These are phyloP conservation scores for Penicillium pulvis DNA, from an alignment of 495 filamentous ascomycete species.

Conservation along the genomic window DNA sequence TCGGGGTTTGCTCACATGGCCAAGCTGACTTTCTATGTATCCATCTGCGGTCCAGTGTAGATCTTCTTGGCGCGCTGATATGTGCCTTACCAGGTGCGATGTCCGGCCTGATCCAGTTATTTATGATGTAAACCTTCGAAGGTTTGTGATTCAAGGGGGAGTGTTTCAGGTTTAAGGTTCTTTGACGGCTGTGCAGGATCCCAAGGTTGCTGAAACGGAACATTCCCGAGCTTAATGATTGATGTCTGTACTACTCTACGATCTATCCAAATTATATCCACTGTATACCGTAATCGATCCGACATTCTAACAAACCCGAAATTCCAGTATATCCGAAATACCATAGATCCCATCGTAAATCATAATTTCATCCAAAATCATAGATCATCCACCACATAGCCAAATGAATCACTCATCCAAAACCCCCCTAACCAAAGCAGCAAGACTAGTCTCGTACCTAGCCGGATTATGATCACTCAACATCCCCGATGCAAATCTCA, in stretches of 20 bases:
- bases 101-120: too few species aligned
- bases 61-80: neutral
- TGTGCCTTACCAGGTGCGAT: neutral
- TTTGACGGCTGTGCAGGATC: too few species aligned
- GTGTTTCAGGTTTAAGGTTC: too few species aligned
- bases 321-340: neutral
- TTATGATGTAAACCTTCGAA: too few species aligned
- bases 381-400: neutral
- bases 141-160: too few species aligned
- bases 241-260: neutral
- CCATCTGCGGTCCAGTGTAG: neutral
- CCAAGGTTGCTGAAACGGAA: neutral
- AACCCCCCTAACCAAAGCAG: slow-evolving; percentile 55
- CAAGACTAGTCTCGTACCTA: slow-evolving; percentile 65
- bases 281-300: neutral
- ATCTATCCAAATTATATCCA: neutral
- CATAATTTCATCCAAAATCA: neutral
- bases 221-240: neutral
- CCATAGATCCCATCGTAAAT: neutral
- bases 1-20: neutral
- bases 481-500: slow-evolving; percentile 72
- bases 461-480: slow-evolving; percentile 77
- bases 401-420: slow-evolving; percentile 41
- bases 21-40: neutral
- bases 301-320: too few species aligned